A percentile compares a stretch with the other conserved stretches of the same genome.
phyloP scores from a whole-genome alignment of 305 asterid genomes.

The Fraxinus angustifolia region DNA sequence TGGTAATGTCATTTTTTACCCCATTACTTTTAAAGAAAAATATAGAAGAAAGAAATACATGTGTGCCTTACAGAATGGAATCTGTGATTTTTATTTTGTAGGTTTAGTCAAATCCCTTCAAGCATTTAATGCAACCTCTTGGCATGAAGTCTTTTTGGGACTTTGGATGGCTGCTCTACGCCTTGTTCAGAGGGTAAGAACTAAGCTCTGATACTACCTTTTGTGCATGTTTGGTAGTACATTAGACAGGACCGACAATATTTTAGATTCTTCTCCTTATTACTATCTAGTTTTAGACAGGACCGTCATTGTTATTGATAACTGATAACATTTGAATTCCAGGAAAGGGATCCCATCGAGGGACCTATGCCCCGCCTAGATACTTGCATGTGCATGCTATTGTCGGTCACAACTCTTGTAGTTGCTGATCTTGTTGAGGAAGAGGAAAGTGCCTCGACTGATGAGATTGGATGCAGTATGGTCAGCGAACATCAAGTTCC shows the following conservation, averaged over 20 bases:
- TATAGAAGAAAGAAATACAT: background rate
- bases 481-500: slow-evolving; percentile 35
- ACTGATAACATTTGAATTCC: slow-evolving; percentile 17
- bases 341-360: slow-evolving; percentile 98
- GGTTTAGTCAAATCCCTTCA: slow-evolving; percentile 89
- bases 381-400: slow-evolving; percentile 83
- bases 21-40: background rate
- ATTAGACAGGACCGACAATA: background rate
- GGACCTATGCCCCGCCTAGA: slow-evolving; percentile 96
- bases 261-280: background rate
- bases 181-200: slow-evolving; percentile 89
- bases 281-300: background rate
- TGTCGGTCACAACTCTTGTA: slow-evolving; percentile 83
- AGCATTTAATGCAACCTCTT: slow-evolving; percentile 69
- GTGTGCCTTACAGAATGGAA: slow-evolving; percentile 21
- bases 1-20: slow-evolving; percentile 39
- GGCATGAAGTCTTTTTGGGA: slow-evolving; percentile 88
- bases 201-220: slow-evolving; percentile 9
- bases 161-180: slow-evolving; percentile 98
- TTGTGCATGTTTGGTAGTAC: background rate
- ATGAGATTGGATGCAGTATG: slow-evolving; percentile 32
- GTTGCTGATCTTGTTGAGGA: slow-evolving; percentile 90
- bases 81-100: slow-evolving; percentile 31
- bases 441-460: slow-evolving; percentile 50
- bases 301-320: background rate